Evolutionary conservation across 306 rosid species (phyloP).

Genomic region (Herpetospermum pedunculosum): DNA sequence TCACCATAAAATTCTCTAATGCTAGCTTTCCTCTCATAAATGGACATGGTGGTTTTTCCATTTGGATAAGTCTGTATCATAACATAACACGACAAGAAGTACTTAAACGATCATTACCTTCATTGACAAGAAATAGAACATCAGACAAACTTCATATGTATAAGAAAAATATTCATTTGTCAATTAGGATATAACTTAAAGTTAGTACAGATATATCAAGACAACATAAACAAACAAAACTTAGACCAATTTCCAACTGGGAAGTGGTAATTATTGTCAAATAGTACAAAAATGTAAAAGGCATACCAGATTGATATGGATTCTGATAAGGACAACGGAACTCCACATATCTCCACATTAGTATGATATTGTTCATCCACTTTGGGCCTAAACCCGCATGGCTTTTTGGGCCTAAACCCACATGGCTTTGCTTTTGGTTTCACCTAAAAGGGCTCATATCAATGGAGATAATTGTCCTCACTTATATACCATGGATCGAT

Average conservation of each 20-base stretch:
- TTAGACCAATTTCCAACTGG: background rate
- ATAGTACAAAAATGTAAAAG: background rate
- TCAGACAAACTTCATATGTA: background rate
- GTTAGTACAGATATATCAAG: background rate
- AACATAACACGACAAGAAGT: constrained; percentile 13
- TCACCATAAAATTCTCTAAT: constrained; percentile 75
- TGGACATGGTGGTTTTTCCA: constrained; percentile 72
- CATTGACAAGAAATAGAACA: constrained; percentile 5
- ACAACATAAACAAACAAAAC: constrained; percentile 2
- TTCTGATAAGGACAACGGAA: too few species aligned
- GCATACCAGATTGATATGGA: constrained; percentile 64
- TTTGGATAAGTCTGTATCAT: constrained; percentile 58
- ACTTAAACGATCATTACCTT: background rate
- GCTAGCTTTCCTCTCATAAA: constrained; percentile 82
- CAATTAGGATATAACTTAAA: background rate
- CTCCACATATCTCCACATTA: too few species aligned
- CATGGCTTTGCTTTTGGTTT: too few species aligned
- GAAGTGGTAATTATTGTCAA: background rate
- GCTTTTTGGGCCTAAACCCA: too few species aligned
- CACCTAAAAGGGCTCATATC: too few species aligned
- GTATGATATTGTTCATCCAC: too few species aligned
- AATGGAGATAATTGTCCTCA: too few species aligned
- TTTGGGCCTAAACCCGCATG: too few species aligned
- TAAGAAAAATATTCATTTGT: too few species aligned
- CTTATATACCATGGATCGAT: too few species aligned